phyloP scores from a whole-genome alignment of 345 rosid genomes.

The Eucalyptus pumila region DNA sequence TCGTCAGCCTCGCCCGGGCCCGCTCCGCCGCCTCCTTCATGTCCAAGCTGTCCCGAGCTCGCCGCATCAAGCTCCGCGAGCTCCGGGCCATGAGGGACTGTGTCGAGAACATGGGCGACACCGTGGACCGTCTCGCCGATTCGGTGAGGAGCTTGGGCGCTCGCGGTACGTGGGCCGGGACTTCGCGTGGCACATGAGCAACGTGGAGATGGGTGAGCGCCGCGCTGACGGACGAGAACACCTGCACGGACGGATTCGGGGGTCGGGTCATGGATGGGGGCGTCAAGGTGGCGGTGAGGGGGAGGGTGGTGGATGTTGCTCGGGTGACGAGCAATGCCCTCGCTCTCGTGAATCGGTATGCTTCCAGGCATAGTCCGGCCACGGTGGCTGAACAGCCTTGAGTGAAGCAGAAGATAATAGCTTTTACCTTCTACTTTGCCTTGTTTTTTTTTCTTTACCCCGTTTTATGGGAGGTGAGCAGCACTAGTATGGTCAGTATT shows the following conservation, averaged over 20 bases:
- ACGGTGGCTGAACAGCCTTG: background rate
- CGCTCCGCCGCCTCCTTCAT: conserved; percentile 42
- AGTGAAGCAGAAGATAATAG: background rate
- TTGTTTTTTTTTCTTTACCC: background rate
- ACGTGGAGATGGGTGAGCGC: conserved; percentile 95
- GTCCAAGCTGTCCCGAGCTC: conserved; percentile 23
- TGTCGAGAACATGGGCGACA: conserved; percentile 61
- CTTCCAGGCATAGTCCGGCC: conserved; percentile 22
- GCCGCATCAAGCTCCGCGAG: conserved; percentile 40
- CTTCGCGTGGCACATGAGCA: conserved; percentile 68
- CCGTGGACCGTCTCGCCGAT: conserved; percentile 40
- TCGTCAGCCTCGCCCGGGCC: conserved; percentile 50
- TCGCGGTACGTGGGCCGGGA: conserved; percentile 21
- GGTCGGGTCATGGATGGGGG: conserved; percentile 39
- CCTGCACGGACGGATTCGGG: conserved; percentile 72
- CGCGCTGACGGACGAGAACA: conserved; percentile 66
- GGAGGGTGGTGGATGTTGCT: conserved; percentile 44
- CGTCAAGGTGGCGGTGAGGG: conserved; percentile 41
- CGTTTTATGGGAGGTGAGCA: background rate
- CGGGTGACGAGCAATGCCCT: conserved; percentile 85
- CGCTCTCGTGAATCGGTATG: conserved; percentile 67
- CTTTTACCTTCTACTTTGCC: background rate
- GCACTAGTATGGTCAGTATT: background rate
- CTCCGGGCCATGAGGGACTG: conserved; percentile 63
- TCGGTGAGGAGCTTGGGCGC: conserved; percentile 51